Evolutionary conservation across 192 early-diverging fungal species (phyloP), one percentile per base, ranked within the genome.

Genomic region (Phycomyces blakesleeanus): DNA sequence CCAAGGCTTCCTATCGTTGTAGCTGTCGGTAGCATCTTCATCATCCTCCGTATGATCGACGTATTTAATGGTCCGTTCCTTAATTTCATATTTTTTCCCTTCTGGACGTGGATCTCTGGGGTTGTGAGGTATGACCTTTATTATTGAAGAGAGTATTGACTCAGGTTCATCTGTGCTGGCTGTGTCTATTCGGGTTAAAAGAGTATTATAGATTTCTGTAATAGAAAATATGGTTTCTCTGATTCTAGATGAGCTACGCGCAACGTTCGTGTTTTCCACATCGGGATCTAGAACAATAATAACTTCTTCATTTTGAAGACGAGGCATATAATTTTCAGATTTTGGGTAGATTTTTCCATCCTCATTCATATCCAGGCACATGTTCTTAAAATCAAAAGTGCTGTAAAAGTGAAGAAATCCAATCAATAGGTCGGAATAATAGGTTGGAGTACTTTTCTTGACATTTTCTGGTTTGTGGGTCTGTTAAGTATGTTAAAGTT

Each of bases 251-350:
- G 51, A 54, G 25, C 62, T 63, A 26, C 62, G 62, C 21, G 62
- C 37, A 6, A 63, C 62, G 25, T 63, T 63, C 0, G 25, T 39
- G 34, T 41, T 51, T 63, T 52, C 3, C 18, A 25, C 14, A 29
- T 63, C 62, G 18, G 62, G 62, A 44, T 63, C 62, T 25, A 55
- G 21, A 18, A 63, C 29, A 21, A 38, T n/a, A 29, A 63, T 50
- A 15, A n/a, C 22, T 20, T 55, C 21, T 0, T 27, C 51, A 12
- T 42, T 29, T 8, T 47, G 24, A n/a, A 21, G 26, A 15, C 21
- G n/a, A 11, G 51, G 51, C 12, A 40, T 2, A 59, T 59, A 29
- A 47, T n/a, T 42, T 9, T 61, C 29, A 7, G 16, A 26, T 7
- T 41, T 29, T 42, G 34, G 5, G 27, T 42, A 55, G 21, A 41